Evolutionary conservation across 192 early-diverging fungal genomes (phyloP), one percentile per base, ranked within the genome.

Genomic region (Umbelopsis vinacea): DNA sequence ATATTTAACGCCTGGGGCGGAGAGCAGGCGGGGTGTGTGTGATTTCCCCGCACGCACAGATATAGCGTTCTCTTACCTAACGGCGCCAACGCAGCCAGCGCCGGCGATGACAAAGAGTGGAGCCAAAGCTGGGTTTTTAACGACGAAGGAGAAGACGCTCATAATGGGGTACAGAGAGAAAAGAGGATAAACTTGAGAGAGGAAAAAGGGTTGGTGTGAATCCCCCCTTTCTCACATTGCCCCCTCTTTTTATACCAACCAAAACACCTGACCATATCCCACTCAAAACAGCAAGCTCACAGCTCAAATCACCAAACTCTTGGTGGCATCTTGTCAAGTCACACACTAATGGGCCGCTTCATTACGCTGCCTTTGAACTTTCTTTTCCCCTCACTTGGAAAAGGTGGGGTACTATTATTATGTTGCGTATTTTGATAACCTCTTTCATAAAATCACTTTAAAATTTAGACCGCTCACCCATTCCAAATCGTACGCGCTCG

Each of bases 51-150:
- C 26, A 33, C 33, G 2, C 4, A 63, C 10, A 26, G 57, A 2
- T 50, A n/a, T 67, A 70, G 40, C 69, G 1, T 29, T 29, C 29
- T 29, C 29, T 71, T 71, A 76, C 74, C 21, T 37, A 17, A 76
- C 74, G 38, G 74, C 74, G 15, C 66, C 74, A 29, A 33, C 70
- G 35, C 74, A 76, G 6, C 75, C 75, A 38, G 38, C 66, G 26
- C 75, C 75, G 33, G 70, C 70, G 46, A 76, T 71, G 15, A 76
- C 37, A 46, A 76, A 76, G 43, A 76, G 75, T 57, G 75, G 75
- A 47, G 52, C 75, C n/a, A 76, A 26, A 46, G 75, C 75, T 35
- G 75, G 75, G 60, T 76, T 76, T 55, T 38, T 48, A 46, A 47
- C 46, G 15, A 76, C 38, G 46, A 76, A 76, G 40, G 48, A 67